Evolutionary conservation across 306 rosid species (phyloP).

Genomic region (Quercus aquifolioides): DNA sequence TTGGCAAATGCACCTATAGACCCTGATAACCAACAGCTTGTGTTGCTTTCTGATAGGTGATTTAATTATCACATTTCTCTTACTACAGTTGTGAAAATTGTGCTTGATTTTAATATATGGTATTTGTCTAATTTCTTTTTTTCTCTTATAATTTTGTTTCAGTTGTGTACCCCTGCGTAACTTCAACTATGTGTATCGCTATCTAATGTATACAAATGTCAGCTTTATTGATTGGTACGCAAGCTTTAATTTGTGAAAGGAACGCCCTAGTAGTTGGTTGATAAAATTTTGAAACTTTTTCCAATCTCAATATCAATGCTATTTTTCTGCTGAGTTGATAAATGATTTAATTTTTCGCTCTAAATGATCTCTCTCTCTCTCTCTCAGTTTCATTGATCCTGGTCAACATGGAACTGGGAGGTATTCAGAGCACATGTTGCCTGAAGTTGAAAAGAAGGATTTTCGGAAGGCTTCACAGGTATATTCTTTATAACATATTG

Average conservation of each 20-base stretch:
- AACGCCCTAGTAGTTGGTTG: constrained; percentile 7
- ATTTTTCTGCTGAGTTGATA: constrained; percentile 15
- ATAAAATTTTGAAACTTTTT: constrained; percentile 2
- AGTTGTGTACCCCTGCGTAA: constrained; percentile 85
- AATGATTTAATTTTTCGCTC: background rate
- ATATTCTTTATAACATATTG: background rate
- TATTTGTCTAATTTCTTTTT: constrained; percentile 8
- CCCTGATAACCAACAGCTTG: constrained; percentile 81
- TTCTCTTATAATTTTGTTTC: constrained; percentile 22
- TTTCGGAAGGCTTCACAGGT: constrained; percentile 97
- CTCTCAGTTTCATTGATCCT: constrained; percentile 56
- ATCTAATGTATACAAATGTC: constrained; percentile 73
- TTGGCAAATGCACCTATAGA: constrained; percentile 77
- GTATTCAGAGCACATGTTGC: constrained; percentile 77
- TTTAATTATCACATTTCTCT: background rate
- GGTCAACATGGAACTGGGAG: constrained; percentile 95
- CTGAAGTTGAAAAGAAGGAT: constrained; percentile 69
- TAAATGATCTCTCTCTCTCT: background rate
- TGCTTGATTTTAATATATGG: constrained; percentile 2
- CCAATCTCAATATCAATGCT: background rate
- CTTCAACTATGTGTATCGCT: constrained; percentile 75
- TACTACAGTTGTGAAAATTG: background rate
- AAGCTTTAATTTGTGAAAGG: constrained; percentile 2
- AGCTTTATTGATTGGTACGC: constrained; percentile 90
- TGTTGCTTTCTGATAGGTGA: constrained; percentile 91